phyloP scores from a whole-genome alignment of 176 grass and related monocot genomes.

The Zoysia pacifica region DNA sequence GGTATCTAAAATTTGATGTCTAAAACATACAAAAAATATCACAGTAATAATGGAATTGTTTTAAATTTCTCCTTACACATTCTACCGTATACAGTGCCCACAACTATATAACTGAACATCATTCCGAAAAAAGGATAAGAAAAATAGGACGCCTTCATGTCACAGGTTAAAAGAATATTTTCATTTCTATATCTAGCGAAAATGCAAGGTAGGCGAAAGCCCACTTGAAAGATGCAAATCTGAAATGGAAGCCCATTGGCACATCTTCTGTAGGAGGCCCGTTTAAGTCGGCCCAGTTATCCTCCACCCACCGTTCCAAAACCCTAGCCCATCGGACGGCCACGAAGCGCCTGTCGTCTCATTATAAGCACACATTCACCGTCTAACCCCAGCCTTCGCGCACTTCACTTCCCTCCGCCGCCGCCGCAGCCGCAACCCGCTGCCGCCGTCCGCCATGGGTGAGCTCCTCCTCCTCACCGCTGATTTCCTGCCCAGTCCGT shows the following conservation, averaged over 20 bases:
- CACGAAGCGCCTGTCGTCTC: background rate
- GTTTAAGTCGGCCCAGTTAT: background rate
- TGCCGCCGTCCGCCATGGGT: constrained; percentile 47
- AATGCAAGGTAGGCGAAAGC: background rate
- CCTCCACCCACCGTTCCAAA: constrained; percentile 14
- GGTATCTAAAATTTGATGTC: too few species aligned
- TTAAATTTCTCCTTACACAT: too few species aligned
- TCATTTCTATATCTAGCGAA: background rate
- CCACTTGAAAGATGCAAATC: background rate
- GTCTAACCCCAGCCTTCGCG: background rate
- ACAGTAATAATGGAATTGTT: too few species aligned
- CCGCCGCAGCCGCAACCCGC: background rate
- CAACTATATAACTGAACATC: background rate
- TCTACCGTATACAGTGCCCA: background rate
- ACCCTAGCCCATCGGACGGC: constrained; percentile 58
- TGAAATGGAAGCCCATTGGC: background rate
- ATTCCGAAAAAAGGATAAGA: background rate
- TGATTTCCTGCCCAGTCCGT: background rate
- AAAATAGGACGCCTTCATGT: background rate
- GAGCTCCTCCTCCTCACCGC: background rate
- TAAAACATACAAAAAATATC: background rate
- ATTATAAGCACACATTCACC: constrained; percentile 4
- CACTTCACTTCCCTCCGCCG: constrained; percentile 19
- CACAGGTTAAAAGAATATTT: too few species aligned
- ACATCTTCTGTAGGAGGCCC: background rate